Percentiles rank a stretch among this genome's conserved stretches.
These are phyloP conservation scores for Podaxis sp. DNA, from an alignment of 768 basidiomycete species.

Conservation along the genomic window DNA sequence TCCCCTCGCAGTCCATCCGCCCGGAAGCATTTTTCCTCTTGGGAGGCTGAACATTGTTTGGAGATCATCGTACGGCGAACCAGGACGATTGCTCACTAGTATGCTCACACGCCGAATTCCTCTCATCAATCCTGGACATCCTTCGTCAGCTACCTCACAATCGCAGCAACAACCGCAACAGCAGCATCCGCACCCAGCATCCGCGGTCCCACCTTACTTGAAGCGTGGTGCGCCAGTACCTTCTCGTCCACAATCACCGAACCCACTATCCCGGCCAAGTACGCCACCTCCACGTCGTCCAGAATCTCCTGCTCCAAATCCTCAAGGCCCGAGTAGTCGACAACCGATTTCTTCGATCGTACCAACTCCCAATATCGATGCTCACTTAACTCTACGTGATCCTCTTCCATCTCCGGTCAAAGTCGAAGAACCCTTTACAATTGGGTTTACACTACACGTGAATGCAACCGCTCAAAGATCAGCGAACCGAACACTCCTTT, in stretches of 20 bases:
- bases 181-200: slow-evolving; percentile 48
- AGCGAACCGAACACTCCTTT: slow-evolving; percentile 42
- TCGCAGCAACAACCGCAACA: slow-evolving; percentile 55
- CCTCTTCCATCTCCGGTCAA: slow-evolving; percentile 43
- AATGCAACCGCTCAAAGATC: not conserved
- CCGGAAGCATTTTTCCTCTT: slow-evolving; percentile 75
- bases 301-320: slow-evolving; percentile 32
- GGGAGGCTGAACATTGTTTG: slow-evolving; percentile 90
- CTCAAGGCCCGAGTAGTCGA: slow-evolving; percentile 34
- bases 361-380: slow-evolving; percentile 36
- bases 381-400: slow-evolving; percentile 60
- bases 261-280: slow-evolving; percentile 46
- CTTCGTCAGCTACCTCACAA: slow-evolving; percentile 68
- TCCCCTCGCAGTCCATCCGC: slow-evolving; percentile 36
- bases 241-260: slow-evolving; percentile 22
- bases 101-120: slow-evolving; percentile 85
- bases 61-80: slow-evolving; percentile 83
- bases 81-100: slow-evolving; percentile 84
- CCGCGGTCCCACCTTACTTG: slow-evolving; percentile 79
- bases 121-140: slow-evolving; percentile 44
- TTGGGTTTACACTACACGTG: slow-evolving; percentile 54
- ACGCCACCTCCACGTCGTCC: slow-evolving; percentile 53
- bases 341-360: slow-evolving; percentile 23
- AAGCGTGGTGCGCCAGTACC: slow-evolving; percentile 44
- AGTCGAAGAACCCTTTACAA: slow-evolving; percentile 60